Evolutionary conservation across 305 asterid genomes (phyloP), one percentile per base, ranked within the genome.

Genomic region (Fraxinus ornus): DNA sequence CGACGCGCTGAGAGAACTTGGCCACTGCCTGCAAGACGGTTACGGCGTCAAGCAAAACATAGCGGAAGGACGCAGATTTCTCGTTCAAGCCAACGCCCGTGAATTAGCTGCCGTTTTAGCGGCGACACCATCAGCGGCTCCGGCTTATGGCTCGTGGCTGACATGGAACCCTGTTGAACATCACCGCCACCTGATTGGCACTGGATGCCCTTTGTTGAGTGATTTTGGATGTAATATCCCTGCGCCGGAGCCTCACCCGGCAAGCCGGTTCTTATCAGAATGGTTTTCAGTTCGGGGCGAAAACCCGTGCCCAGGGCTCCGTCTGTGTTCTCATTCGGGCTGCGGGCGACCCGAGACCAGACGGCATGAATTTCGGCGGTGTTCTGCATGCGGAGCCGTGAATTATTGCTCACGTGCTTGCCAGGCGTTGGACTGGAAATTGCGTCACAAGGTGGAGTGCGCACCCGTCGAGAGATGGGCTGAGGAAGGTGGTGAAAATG

Each of bases 1-100:
- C 79, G 99, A 95, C 74, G 97, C 98, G 3, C 92, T 95, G 17
- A 92, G 98, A 1, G 99, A 94, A 89, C 95, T 95, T 15, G 99
- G 98, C 26, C 99, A 94, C 91, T 94, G 99, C 89, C 89, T 94
- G 39, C 99, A 91, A 47, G 97, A 93, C 87, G 98, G 99, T 0
- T 95, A 95, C 83, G 98, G 99, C 39, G 97, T 94, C 76, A 90
- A 87, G 85, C 91, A 87, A 44, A 92, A 94, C 90, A 76, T 94
- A 9, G 76, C 88, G 32, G 97, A 94, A 86, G 98, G 99, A 9
- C 93, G 99, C 7, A 91, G 94, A 2, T 93, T 91, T 79, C 82
- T 94, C 1, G 86, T 91, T 47, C 95, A 94, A 79, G 99, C 99
- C 55, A 95, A 95, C 90, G 97, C 97, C 22, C 97, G 97, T 5